Base-by-base conservation (phyloP, 2,329 filamentous ascomycete genomes). In the Calonectria henricotiae region DNA sequence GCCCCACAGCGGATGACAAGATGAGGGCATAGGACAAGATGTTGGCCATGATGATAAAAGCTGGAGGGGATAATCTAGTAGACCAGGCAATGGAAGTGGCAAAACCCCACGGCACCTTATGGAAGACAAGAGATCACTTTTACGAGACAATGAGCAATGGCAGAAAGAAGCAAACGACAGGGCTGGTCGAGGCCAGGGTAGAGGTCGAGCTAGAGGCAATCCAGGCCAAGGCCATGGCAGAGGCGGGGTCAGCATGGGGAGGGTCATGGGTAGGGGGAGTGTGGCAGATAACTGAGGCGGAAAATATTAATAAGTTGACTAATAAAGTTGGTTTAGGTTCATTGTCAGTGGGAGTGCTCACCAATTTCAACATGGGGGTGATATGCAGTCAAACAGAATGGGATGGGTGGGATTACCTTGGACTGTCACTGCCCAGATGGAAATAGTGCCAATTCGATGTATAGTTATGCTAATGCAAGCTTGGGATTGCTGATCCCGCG, bases 211-310 rank as follows among this genome's bases (percentile, higher is more conserved):
- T 27, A 25, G 23, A 47, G 27, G 47, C n/a, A 17, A 20, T 30
- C 4, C 27, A 41, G 39, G 1, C 30, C 46, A 54, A 55, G 51
- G 51, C 13, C 51, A 32, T 12, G 32, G 51, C 35, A 55, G 32
- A 55, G 51, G 51, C 51, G 51, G 51, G 51, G 51, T 55, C 4
- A 11, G 32, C n/a, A 55, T 37, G 32, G 51, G 51, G 51, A 55
- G 51, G 11, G 51, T 30, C 51, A 55, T 55, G 51, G 51, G 51
- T 37, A 55, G 32, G 51, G 51, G 30, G 12, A 55, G 32, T 23
- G 30, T 5, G 4, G 32, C 12, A 55, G 32, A 35, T 23, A 55
- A 4, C 5, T 55, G 49, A 54, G 30, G 20, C 35, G 32, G 23
- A 37, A 9, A 30, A 7, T 7, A 30, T 30, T 7, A 30, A 30